Evolutionary conservation across 2,329 filamentous ascomycete species (phyloP).

Genomic region (Teratosphaeria gauchensis): DNA sequence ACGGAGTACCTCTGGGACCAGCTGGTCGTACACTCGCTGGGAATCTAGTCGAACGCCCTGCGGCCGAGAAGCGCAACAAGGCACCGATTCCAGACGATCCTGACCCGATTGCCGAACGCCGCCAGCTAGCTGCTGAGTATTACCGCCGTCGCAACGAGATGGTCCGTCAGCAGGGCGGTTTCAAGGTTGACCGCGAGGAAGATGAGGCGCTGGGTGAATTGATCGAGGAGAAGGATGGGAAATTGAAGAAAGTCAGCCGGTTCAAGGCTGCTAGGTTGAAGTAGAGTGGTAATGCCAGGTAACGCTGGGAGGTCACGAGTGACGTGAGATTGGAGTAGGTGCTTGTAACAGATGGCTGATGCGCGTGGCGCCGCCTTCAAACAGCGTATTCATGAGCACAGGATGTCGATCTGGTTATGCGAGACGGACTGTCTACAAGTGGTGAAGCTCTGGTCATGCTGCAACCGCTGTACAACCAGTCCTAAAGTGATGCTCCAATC

Average conservation of each 20-base stretch:
- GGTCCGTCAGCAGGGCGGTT: conserved; percentile 75
- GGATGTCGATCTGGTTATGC: not conserved
- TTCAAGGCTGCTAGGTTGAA: conserved; percentile 29
- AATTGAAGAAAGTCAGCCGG: conserved; percentile 29
- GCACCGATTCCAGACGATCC: conserved; percentile 30
- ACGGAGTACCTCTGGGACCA: conserved; percentile 9
- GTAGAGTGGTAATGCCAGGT: not conserved
- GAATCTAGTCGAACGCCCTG: conserved; percentile 44
- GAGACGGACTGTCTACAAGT: conserved; percentile 8
- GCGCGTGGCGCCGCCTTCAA: not conserved
- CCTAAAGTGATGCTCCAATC: conserved; percentile 7
- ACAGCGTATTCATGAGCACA: not conserved
- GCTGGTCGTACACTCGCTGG: conserved; percentile 33
- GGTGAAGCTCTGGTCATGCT: conserved; percentile 4
- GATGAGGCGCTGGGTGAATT: conserved; percentile 58
- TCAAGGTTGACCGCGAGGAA: conserved; percentile 47
- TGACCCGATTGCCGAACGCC: conserved; percentile 59
- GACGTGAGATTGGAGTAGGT: not conserved
- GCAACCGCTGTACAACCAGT: conserved; percentile 8
- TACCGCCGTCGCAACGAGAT: conserved; percentile 72
- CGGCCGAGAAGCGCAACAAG: conserved; percentile 7
- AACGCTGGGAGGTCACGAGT: not conserved
- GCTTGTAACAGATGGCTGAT: not conserved
- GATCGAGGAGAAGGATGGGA: conserved; percentile 36
- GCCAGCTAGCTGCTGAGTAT: conserved; percentile 74